Base-by-base conservation (phyloP, 2,329 filamentous ascomycete genomes). In the Drechslerella coelobrocha region DNA sequence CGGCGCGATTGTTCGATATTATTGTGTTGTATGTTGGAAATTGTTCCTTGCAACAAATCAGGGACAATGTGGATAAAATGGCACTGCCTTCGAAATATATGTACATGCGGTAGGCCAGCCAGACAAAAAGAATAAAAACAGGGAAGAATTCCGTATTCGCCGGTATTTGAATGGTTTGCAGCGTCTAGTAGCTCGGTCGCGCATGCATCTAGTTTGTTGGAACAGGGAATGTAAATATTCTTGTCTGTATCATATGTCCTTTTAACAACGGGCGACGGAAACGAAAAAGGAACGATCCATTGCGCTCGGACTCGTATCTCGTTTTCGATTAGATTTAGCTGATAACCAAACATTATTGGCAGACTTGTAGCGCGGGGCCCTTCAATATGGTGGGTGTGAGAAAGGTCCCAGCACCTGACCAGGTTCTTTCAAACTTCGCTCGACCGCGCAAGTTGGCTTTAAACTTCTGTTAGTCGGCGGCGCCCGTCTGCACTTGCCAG, bases 351-450 rank as follows among this genome's bases (percentile, higher is more conserved):
- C 39, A 23, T 26, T 23, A 14, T 56, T 51, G 41, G 29, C 27
- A 56, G 19, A n/a, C n/a, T n/a, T n/a, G n/a, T n/a, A n/a, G n/a
- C n/a, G n/a, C n/a, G n/a, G n/a, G n/a, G n/a, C n/a, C n/a, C n/a
- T n/a, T n/a, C n/a, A n/a, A n/a, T n/a, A n/a, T n/a, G n/a, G n/a
- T n/a, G n/a, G n/a, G 56, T 61, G 51, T 69, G 65, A 27, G 57
- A 62, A 62, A 62, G 66, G 53, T 53, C 66, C 39, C 53, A 54
- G 66, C 59, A 63, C 29, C 53, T 7, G 53, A 71, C 66, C 39
- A 50, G 66, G 66, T 63, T 62, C 4, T 50, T 50, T 34, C 66
- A 45, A 63, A 71, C 57, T 59, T 60, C 29, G 53, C 59, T 71
- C 66, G 62, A 59, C n/a, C n/a, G n/a, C n/a, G 17, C 66, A 45